Base-by-base conservation (phyloP, 208 protist genomes). In the Eutreptiella sp. region DNA sequence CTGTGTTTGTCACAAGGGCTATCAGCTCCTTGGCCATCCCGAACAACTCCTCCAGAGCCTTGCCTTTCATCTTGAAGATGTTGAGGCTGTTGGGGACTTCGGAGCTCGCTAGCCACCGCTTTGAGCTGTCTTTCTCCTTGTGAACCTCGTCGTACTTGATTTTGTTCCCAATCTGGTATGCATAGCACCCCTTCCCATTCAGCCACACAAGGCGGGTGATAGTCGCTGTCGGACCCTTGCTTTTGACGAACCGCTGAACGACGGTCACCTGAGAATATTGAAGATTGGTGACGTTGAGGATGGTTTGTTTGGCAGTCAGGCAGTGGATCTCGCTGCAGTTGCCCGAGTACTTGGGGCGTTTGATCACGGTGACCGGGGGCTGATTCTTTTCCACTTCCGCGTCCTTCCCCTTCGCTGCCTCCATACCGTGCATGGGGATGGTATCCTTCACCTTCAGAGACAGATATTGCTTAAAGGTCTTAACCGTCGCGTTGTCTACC, bases 201-300 rank as follows among this genome's bases (percentile, higher is more conserved):
- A 21, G 29, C 28, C 29, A 55, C 41, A 55, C 4, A 27, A 61
- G 21, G 27, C 54, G 24, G 3, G 39, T 24, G n/a, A 61, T 28
- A 5, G 16, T 47, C 4, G 54, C 54, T 52, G 39, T 52, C 5
- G 41, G 0, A 33, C 54, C 54, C 26, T 29, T 53, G 0, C 14
- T 47, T 48, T 61, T 61, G 1, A 61, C 39, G 23, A 36, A 61
- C 46, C 28, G 26, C 33, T 61, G 54, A 53, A 53, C 28, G 4
- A 53, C 54, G 23, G 16, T n/a, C 16, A 21, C 0, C 2, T 38
- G 36, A 16, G 38, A 11, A 0, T 14, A 43, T 32, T 35, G 21
- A 34, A n/a, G n/a, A n/a, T n/a, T n/a, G n/a, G n/a, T n/a, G n/a
- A n/a, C n/a, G n/a, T n/a, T n/a, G n/a, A n/a, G n/a, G n/a, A n/a